phyloP scores from a whole-genome alignment of 2,329 filamentous ascomycete genomes.

The Stagonosporopsis chrysanthemi region DNA sequence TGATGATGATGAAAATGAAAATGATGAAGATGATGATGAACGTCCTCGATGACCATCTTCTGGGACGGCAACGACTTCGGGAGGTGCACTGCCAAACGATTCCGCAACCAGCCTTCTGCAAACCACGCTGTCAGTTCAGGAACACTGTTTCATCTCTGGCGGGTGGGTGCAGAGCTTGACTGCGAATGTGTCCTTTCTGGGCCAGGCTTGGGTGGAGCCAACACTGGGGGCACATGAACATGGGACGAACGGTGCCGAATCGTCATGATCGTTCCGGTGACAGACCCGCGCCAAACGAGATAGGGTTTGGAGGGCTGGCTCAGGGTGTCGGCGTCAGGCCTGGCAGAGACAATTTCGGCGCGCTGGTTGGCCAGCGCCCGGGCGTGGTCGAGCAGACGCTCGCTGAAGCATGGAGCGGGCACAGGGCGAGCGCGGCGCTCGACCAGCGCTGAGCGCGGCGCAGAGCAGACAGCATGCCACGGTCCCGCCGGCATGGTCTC shows the following conservation, averaged over 20 bases:
- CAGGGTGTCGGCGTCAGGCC: constrained; percentile 10
- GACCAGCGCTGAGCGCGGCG: background rate
- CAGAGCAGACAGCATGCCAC: background rate
- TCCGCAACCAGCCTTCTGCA: constrained; percentile 5
- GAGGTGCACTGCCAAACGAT: background rate
- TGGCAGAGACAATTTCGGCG: background rate
- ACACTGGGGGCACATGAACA: constrained; percentile 24
- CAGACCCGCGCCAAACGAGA: constrained; percentile 22
- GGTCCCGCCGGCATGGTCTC: constrained; percentile 5
- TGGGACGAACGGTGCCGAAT: constrained; percentile 34
- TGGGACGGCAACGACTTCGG: constrained; percentile 1
- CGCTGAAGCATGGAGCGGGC: background rate
- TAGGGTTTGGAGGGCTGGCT: constrained; percentile 13
- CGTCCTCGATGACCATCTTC: background rate
- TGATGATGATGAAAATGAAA: background rate
- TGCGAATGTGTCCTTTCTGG: constrained; percentile 28
- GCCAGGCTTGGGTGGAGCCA: constrained; percentile 27
- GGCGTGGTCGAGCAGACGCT: background rate
- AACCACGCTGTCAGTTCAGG: constrained; percentile 11
- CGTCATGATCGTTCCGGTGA: constrained; percentile 29
- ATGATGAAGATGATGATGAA: background rate
- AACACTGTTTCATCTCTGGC: constrained; percentile 12
- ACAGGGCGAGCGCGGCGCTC: background rate
- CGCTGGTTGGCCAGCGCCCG: constrained; percentile 2
- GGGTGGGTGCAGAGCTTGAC: constrained; percentile 16